These are phyloP conservation scores for Pleurotus citrinopileatus DNA, from an alignment of 768 basidiomycete genomes.

Conservation along the genomic window DNA sequence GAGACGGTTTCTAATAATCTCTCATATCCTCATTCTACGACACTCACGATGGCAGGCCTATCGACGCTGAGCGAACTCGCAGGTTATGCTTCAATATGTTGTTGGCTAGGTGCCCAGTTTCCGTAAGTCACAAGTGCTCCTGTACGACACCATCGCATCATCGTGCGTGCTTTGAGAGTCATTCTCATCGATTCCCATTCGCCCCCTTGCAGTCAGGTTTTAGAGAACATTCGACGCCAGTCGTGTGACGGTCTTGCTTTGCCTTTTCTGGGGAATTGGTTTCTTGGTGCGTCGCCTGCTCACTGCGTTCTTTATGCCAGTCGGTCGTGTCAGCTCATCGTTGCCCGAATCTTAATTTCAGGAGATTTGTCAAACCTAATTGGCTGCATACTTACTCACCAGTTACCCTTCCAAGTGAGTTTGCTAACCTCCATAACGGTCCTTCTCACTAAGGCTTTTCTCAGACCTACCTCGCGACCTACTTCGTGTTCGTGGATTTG, in stretches of 20 bases:
- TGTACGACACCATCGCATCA: neutral
- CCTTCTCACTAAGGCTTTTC: constrained; percentile 8
- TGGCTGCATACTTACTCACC: constrained; percentile 88
- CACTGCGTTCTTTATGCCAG: neutral
- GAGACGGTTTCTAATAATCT: neutral
- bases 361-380: constrained; percentile 93
- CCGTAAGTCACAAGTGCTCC: constrained; percentile 51
- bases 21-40: neutral
- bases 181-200: neutral
- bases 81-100: constrained; percentile 69
- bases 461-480: constrained; percentile 87
- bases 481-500: constrained; percentile 85
- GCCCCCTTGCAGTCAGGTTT: constrained; percentile 59
- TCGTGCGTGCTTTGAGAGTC: constrained; percentile 1
- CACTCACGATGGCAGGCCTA: constrained; percentile 9
- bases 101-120: constrained; percentile 86
- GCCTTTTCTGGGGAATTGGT: constrained; percentile 93
- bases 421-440: neutral
- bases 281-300: constrained; percentile 60
- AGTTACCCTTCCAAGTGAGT: constrained; percentile 90
- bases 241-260: constrained; percentile 90
- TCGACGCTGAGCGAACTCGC: constrained; percentile 55
- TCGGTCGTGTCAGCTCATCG: constrained; percentile 1
- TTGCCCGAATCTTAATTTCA: constrained; percentile 30
- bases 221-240: constrained; percentile 71